Base-by-base conservation (phyloP, 805 yeast species). In the Metschnikowia colocasiae region DNA sequence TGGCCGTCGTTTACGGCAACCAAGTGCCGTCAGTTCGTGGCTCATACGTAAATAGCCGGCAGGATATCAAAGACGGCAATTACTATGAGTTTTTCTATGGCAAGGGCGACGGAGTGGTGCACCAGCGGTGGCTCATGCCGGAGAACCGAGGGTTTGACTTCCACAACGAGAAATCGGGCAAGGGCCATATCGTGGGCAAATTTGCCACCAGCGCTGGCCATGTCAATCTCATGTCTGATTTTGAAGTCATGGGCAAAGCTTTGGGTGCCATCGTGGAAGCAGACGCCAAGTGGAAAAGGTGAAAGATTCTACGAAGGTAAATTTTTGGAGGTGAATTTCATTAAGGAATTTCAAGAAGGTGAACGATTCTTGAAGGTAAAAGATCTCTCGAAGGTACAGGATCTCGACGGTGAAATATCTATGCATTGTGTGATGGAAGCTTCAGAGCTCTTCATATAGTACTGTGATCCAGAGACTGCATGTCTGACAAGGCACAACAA, bases 91-190 rank as follows among this genome's bases (percentile, higher is more conserved):
- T 88, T 57, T 80, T 77, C 56, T 90, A 87, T 58, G 96, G 95
- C 0, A 87, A 88, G 4, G 97, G 97, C 13, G 97, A 91, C 63
- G 97, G 97, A 36, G 97, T 91, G 16, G 88, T 88, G 1, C 87
- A 87, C 64, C 87, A 85, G 54, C 79, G 79, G 52, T 85, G 90
- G 85, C 65, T 87, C 41, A 79, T 90, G 79, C 97, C 97, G 0
- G 87, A 85, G 54, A 67, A 68, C 35, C 75, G 76, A 52, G 95
- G 92, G 0, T 89, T 85, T 59, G 33, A 46, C 1, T 49, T 53
- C n/a, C 65, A 58, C 46, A 59, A 72, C 49, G 52, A 56, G 6
- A 50, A 52, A 3, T 59, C 68, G 1, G 67, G 68, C 1, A 52
- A 49, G 36, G 77, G 77, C 13, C 82, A 84, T 3, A 76, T 87